Base-by-base conservation (phyloP, 306 rosid species). In the Castanospermum australe region DNA sequence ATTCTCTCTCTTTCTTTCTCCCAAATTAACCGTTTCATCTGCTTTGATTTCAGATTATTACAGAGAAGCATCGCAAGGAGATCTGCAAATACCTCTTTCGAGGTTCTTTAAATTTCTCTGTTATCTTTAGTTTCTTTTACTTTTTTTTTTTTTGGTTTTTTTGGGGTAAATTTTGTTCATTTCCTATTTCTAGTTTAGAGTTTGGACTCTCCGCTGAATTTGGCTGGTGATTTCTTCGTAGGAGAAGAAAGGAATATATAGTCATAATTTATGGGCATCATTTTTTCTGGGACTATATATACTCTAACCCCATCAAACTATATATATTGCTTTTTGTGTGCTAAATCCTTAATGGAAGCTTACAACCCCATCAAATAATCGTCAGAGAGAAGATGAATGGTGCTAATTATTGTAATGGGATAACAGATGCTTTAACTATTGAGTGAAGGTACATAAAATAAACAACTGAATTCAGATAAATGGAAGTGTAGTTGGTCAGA, bases 71-170 rank as follows among this genome's bases (percentile, higher is more conserved):
- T 51, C 81, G 81, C 39, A 82, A 73, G 70, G 88, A 84, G 79
- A 87, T 87, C 72, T 87, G 85, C 81, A 84, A 87, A 36, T 82
- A 87, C 73, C 88, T 84, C 61, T 84, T 87, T 63, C 84, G 68
- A 84, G 88, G 88, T 87, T 12, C 44, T 64, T 18, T 78, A n/a
- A 6, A 41, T 60, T 21, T 8, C 5, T 1, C n/a, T n/a, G 18
- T 8, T 51, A 42, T 10, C 12, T 8, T 18, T 8, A 2, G 3
- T 10, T 17, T 18, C 5, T 50, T 14, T n/a, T n/a, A n/a, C n/a
- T n/a, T n/a, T n/a, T n/a, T n/a, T n/a, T n/a, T n/a, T n/a, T n/a
- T n/a, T n/a, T n/a, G n/a, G n/a, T n/a, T n/a, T n/a, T n/a, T n/a
- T n/a, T n/a, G n/a, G n/a, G n/a, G 4, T 18, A 5, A 35, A 45